Evolutionary conservation across 2,329 filamentous ascomycete genomes (phyloP).

Genomic region (Penicillium digitatum): DNA sequence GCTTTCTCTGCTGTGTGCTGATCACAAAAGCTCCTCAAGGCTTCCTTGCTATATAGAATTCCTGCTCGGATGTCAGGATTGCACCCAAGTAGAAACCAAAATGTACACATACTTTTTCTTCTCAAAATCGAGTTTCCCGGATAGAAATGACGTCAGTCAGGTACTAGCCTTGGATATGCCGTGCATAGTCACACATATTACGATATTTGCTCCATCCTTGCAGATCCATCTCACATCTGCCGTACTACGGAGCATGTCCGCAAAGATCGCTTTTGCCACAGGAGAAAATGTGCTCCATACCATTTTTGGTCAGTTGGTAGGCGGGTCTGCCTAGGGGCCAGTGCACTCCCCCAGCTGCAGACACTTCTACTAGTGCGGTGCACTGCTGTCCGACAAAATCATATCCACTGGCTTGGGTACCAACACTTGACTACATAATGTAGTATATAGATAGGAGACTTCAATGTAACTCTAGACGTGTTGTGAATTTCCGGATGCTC

Average conservation of each 20-base stretch:
- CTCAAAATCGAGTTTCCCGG: background rate
- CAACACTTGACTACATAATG: background rate
- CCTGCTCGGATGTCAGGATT: background rate
- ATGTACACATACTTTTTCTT: conserved; percentile 7
- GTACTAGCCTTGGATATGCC: background rate
- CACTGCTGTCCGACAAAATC: background rate
- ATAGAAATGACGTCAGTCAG: background rate
- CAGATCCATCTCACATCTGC: background rate
- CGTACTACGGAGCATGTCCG: background rate
- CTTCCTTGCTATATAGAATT: conserved; percentile 7
- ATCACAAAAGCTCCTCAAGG: background rate
- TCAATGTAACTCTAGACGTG: background rate
- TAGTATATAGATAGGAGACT: background rate
- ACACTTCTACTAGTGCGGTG: background rate
- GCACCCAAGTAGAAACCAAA: conserved; percentile 1
- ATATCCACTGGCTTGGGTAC: conserved; percentile 2
- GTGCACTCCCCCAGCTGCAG: background rate
- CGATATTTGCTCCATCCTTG: background rate
- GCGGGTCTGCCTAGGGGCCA: background rate
- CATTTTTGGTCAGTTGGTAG: background rate
- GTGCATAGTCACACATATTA: background rate
- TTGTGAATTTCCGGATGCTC: background rate
- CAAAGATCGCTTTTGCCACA: background rate
- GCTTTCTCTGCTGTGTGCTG: background rate
- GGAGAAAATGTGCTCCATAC: background rate